phyloP scores from a whole-genome alignment of 768 basidiomycete genomes.

The Boletus rubescentipes region DNA sequence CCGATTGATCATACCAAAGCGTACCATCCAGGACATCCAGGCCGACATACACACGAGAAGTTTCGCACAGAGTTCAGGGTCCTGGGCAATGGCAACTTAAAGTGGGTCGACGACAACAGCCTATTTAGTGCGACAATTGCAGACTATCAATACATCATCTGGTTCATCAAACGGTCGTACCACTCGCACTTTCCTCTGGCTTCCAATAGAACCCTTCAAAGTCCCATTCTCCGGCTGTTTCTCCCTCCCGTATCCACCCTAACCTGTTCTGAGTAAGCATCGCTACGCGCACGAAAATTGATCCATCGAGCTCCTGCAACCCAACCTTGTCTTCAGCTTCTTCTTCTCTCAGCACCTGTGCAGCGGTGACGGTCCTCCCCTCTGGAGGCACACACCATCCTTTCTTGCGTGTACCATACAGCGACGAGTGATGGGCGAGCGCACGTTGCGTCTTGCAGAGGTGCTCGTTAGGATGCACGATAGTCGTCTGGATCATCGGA shows the following conservation, averaged over 20 bases:
- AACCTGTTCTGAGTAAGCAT: constrained; percentile 45
- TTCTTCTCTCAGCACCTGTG: constrained; percentile 20
- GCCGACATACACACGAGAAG: no score
- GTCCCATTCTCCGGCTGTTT: constrained; percentile 25
- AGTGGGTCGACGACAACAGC: no score
- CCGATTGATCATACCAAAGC: no score
- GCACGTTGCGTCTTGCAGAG: constrained; percentile 47
- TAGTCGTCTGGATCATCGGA: constrained; percentile 48
- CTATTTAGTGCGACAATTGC: no score
- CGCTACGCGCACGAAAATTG: constrained; percentile 60
- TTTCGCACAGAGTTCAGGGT: no score
- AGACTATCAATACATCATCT: no score
- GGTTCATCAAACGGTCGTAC: no score
- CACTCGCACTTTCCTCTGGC: not conserved
- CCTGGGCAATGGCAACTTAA: no score
- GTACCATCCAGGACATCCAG: no score
- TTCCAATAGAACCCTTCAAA: constrained; percentile 16
- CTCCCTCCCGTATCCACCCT: constrained; percentile 43
- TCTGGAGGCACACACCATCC: constrained; percentile 24
- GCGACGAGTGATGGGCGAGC: constrained; percentile 41
- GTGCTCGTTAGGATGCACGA: constrained; percentile 61
- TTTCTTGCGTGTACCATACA: constrained; percentile 41
- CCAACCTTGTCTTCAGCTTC: constrained; percentile 28
- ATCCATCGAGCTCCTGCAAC: constrained; percentile 47
- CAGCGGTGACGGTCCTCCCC: constrained; percentile 15